A percentile compares a stretch with the other conserved stretches of the same genome.
These are phyloP conservation scores for Populus hybrid DNA, from an alignment of 441 rosid species.

Conservation along the genomic window DNA sequence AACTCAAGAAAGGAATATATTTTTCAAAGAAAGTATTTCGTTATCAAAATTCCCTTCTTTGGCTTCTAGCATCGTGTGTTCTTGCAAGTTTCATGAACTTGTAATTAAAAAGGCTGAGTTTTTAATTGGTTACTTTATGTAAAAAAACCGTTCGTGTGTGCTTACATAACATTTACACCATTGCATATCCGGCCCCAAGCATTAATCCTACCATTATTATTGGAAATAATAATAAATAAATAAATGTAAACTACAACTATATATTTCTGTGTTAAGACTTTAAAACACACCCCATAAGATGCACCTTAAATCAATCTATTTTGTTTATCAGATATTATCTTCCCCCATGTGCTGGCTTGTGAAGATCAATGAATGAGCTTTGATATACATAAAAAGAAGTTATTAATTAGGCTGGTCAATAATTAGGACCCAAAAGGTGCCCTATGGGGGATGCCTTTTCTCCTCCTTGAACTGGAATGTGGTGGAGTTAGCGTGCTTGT, in stretches of 20 bases:
- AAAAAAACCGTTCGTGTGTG: constrained; percentile 33
- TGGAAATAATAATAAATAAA: not conserved
- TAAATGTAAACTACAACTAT: too few species aligned
- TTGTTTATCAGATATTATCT: constrained; percentile 5
- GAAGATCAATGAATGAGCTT: constrained; percentile 34
- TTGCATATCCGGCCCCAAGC: constrained; percentile 26
- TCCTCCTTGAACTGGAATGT: constrained; percentile 56
- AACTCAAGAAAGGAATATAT: not conserved
- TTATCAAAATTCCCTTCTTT: not conserved
- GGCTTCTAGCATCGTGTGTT: not conserved
- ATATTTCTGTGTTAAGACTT: not conserved
- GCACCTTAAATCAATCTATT: not conserved
- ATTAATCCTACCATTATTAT: constrained; percentile 22
- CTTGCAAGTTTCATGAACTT: constrained; percentile 12
- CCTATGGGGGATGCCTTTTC: constrained; percentile 86
- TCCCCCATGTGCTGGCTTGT: constrained; percentile 18
- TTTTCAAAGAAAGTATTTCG: not conserved
- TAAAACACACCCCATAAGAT: constrained; percentile 1
- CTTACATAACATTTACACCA: constrained; percentile 31
- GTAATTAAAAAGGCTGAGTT: constrained; percentile 13
- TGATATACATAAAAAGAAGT: constrained; percentile 16
- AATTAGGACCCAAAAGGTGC: constrained; percentile 59
- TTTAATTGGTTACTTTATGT: constrained; percentile 12
- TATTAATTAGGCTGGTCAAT: not conserved
- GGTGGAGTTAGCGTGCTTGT: constrained; percentile 39